Base-by-base conservation (phyloP, 768 basidiomycete genomes). In the Phylloporus sp. region DNA sequence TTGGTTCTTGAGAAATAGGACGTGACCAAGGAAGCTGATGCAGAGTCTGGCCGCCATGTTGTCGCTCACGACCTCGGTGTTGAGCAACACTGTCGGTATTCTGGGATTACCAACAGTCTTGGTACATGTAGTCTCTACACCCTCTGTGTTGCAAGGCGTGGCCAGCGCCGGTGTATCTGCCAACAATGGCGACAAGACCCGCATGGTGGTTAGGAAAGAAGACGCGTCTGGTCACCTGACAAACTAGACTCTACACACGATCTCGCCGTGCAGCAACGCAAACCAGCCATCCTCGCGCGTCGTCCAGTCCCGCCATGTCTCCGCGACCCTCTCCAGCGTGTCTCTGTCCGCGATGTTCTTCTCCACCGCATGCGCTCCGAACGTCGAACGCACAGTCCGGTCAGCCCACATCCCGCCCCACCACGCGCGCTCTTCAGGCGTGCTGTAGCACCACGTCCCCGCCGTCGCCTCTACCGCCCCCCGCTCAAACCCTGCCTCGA, bases 1-100 rank as follows among this genome's bases (percentile, higher is more conserved):
- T 59, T 91, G 88, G 55, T 79, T 85, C 64, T 91, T 91, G 49
- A 91, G 70, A 61, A 87, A 91, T 16, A 91, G 65, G 2, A 89
- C 76, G 61, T 90, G 87, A 0, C 81, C 81, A 0, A 91, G 70
- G 24, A 89, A 66, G 52, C 78, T 80, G 12, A 75, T 72, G 3
- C 86, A 81, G 2, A 91, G 76, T 20, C 76, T 76, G 1, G 84
- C 81, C 10, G 88, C 88, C 64, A 85, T 73, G 6, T 69, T 70
- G 49, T 81, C 80, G 20, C 77, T 76, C 18, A 91, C 76, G 2
- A 59, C 52, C 10, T 82, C 78, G 4, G 73, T 61, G 40, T 85
- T 78, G 29, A 90, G 71, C 24, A 55, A 43, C 31, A 80, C 68
- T 0, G 56, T 67, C 0, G 79, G 77, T n/a, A 79, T 65, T 0